Percentiles rank a stretch among this genome's conserved stretches.
phyloP scores from a whole-genome alignment of 1,284 basidiomycete species.

The Inonotus hispidus region DNA sequence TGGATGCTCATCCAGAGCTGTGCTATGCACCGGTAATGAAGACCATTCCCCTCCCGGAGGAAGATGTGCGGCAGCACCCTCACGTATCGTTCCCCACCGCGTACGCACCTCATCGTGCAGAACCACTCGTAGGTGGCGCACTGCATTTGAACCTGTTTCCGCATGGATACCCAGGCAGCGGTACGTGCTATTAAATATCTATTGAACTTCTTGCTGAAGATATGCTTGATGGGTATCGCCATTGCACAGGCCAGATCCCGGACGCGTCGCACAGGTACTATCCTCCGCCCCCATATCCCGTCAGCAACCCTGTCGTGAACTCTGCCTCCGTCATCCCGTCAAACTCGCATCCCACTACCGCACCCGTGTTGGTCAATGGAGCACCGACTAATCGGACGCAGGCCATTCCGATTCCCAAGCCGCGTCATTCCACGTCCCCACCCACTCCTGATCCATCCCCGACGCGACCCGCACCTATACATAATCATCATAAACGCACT shows the following conservation, averaged over 20 bases:
- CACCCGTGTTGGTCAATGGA: not conserved
- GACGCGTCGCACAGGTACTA: not conserved
- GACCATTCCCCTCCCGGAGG: not conserved
- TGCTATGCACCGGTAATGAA: slow-evolving; percentile 2
- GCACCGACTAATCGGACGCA: not conserved
- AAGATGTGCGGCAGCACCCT: not conserved
- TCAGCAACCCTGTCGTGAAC: not conserved
- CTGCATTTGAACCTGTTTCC: not conserved
- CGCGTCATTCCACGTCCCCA: slow-evolving; percentile 1
- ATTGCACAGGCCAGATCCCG: not conserved
- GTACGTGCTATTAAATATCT: not conserved
- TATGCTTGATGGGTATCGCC: not conserved
- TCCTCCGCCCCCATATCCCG: not conserved
- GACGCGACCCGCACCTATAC: slow-evolving; percentile 1
- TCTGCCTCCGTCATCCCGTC: not conserved
- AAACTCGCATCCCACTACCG: not conserved
- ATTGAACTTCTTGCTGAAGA: not conserved
- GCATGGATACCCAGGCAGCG: not conserved
- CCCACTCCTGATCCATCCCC: slow-evolving; percentile 6
- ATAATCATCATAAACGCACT: not conserved
- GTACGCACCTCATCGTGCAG: not conserved
- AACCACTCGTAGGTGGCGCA: not conserved
- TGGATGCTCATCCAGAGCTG: not conserved
- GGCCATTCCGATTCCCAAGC: not conserved
- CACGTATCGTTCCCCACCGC: not conserved